Conservation (phyloP, 495 filamentous ascomycete genomes). For the Cercophora samala region DNA sequence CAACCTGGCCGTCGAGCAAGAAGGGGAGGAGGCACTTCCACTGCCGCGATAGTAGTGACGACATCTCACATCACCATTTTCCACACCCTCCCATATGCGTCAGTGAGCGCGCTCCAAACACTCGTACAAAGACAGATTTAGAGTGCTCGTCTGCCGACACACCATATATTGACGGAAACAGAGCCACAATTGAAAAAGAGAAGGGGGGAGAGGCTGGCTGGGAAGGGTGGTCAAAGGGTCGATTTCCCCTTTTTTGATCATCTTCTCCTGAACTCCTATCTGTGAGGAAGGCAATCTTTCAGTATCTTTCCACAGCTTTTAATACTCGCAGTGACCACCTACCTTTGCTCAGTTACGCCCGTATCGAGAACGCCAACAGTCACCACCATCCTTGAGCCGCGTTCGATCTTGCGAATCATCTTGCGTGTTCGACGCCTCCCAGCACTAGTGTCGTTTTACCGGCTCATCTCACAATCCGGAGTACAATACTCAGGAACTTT, state of each 20-base stretch:
- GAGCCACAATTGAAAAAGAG: neutral
- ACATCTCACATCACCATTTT: neutral
- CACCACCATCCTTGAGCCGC: neutral
- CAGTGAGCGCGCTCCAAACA: neutral
- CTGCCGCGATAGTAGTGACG: neutral
- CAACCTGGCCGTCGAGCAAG: neutral
- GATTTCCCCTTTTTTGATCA: neutral
- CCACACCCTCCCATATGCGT: neutral
- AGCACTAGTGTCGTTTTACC: neutral
- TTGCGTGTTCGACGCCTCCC: neutral
- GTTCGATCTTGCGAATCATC: neutral
- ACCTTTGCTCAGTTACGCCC: neutral
- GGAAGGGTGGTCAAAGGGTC: neutral
- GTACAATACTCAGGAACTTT: neutral
- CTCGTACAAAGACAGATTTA: slow-evolving; percentile 11
- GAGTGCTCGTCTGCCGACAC: slow-evolving; percentile 8
- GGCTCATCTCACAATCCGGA: neutral
- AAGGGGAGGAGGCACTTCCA: neutral
- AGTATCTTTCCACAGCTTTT: neutral
- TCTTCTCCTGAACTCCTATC: neutral
- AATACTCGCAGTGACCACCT: neutral
- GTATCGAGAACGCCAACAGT: neutral
- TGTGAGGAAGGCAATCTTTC: neutral
- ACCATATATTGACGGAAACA: neutral
- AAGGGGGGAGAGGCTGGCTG: neutral